Evolutionary conservation across 371 early-diverging fungal genomes (phyloP).

Genomic region (Capillidium rhysosporum): DNA sequence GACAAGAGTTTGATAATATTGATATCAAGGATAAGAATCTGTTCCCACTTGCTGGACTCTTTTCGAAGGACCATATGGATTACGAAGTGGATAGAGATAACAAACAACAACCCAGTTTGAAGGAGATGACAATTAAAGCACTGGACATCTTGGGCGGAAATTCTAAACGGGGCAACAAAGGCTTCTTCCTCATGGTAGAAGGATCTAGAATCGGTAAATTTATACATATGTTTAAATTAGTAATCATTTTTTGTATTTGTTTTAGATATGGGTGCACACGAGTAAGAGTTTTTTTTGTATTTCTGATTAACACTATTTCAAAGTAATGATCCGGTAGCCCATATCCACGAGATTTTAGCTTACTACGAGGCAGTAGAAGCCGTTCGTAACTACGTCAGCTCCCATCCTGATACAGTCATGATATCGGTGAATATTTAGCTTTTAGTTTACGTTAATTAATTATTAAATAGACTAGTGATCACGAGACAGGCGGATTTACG

Average conservation of each 20-base stretch:
- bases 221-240: too few species aligned
- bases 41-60: constrained; percentile 58
- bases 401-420: constrained; percentile 58
- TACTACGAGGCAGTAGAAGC: constrained; percentile 57
- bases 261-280: constrained; percentile 50
- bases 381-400: constrained; percentile 51
- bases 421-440: constrained; percentile 31
- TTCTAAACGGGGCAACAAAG: constrained; percentile 20
- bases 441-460: neutral
- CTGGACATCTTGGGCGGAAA: constrained; percentile 32
- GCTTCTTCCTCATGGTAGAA: constrained; percentile 92
- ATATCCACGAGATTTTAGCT: constrained; percentile 72
- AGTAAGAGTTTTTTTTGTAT: constrained; percentile 14
- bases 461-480: constrained; percentile 44
- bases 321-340: constrained; percentile 79
- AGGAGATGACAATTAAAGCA: constrained; percentile 68
- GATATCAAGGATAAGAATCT: constrained; percentile 10
- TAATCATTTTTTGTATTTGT: too few species aligned
- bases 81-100: constrained; percentile 71
- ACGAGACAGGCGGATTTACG: constrained; percentile 88
- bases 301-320: constrained; percentile 9
- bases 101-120: constrained; percentile 47
- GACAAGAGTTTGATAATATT: constrained; percentile 33
- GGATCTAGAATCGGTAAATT: constrained; percentile 54
- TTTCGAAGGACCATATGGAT: constrained; percentile 63